Evolutionary conservation across 2,329 filamentous ascomycete genomes (phyloP), one percentile per base, ranked within the genome.

Genomic region (Gliomastix tumulicola): DNA sequence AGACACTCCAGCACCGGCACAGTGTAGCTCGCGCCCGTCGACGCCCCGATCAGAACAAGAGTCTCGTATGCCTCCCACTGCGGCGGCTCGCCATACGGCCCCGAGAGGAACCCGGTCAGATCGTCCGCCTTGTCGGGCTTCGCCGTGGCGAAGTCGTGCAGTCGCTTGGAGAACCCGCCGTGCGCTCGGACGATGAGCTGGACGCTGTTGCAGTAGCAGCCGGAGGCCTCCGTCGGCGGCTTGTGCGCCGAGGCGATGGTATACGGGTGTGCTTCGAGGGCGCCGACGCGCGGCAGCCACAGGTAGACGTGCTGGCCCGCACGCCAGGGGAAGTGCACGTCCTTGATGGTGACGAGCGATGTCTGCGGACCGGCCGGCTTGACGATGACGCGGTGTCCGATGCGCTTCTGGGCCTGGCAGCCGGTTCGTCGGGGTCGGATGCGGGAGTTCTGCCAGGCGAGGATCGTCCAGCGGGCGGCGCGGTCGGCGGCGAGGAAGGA

Each of bases 311-410:
- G 50, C 30, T 53, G 50, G 9, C 50, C 50, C 0, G 50, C 46
- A 4, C 17, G 38, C 50, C 50, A 53, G 2, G 12, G 37, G 4
- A 51, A 52, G 1, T 41, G 41, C 9, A 44, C 39, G 6, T 49
- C 48, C n/a, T 35, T 43, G 12, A 88, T 63, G 2, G 81, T 88
- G 44, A 88, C 80, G 37, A 82, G 74, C 49, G 76, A 76, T 18
- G 76, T 75, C 32, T 87, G 81, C 43, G 80, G 81, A 0, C 82
- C 77, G 61, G 88, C 68, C 6, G 79, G 66, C 53, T 87, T 77
- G 8, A 44, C 31, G 3, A 36, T 35, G 3, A 49, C 48, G 7
- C 52, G 42, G 16, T 49, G 23, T 4, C 44, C 48, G 25, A 47
- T 36, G 44, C 37, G 3, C 43, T 23, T 21, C 42, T 42, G 16